Evolutionary conservation across 2,329 filamentous ascomycete species (phyloP).

Genomic region (Ascochyta viciae-villosae): DNA sequence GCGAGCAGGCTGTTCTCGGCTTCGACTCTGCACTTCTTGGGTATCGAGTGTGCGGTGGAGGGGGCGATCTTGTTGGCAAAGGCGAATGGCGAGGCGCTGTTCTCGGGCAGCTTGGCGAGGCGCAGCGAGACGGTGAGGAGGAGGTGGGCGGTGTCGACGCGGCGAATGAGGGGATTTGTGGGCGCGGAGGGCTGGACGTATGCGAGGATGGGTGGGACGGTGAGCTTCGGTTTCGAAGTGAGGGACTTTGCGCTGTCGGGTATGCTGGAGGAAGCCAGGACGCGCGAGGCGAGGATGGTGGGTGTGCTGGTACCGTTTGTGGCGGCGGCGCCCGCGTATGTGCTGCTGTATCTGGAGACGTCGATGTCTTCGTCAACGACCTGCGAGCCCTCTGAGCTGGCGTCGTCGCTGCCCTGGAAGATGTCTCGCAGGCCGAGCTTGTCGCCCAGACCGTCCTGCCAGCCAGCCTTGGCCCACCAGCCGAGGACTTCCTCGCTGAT

Average conservation of each 20-base stretch:
- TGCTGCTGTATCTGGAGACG: constrained; percentile 61
- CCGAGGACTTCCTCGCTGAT: constrained; percentile 91
- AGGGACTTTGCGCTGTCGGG: constrained; percentile 37
- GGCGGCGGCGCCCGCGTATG: constrained; percentile 44
- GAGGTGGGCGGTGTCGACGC: constrained; percentile 85
- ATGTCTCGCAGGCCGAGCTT: constrained; percentile 78
- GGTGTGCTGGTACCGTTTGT: constrained; percentile 18
- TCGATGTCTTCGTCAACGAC: constrained; percentile 62
- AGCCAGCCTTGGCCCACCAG: constrained; percentile 94
- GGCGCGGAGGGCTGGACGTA: constrained; percentile 77
- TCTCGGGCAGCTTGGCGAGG: constrained; percentile 80
- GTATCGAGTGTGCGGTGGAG: constrained; percentile 77
- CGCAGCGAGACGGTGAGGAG: constrained; percentile 83
- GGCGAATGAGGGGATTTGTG: constrained; percentile 71
- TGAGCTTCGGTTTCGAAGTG: constrained; percentile 47
- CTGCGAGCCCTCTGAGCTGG: constrained; percentile 44
- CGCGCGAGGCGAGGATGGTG: constrained; percentile 46
- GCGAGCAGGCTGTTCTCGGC: constrained; percentile 82
- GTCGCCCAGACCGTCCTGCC: constrained; percentile 80
- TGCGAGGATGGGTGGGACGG: constrained; percentile 76
- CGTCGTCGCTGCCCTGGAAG: constrained; percentile 58
- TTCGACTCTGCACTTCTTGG: constrained; percentile 80
- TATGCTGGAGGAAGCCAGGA: constrained; percentile 39
- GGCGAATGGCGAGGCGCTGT: constrained; percentile 70
- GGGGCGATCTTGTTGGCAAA: constrained; percentile 77